These are phyloP conservation scores for Microbotryomycetes sp. DNA, from an alignment of 1,284 basidiomycete species.

Conservation along the genomic window DNA sequence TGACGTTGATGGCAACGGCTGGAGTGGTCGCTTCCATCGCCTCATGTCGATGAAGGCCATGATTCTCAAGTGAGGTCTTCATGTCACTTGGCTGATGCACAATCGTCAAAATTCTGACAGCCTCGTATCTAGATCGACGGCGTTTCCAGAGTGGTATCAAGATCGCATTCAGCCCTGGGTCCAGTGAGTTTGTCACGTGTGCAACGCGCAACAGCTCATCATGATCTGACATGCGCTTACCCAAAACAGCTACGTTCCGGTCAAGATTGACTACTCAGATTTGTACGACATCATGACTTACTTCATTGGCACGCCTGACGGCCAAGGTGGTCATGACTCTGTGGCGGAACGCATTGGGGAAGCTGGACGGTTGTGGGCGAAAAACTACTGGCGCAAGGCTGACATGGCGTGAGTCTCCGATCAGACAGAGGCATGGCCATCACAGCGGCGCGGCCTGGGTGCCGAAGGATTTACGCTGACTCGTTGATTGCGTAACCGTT, in stretches of 20 bases:
- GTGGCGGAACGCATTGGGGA: slow-evolving; percentile 54
- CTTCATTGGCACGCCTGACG: slow-evolving; percentile 44
- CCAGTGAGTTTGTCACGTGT: slow-evolving; percentile 34
- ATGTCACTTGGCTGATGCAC: too few relatives aligned
- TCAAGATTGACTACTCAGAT: slow-evolving; percentile 47
- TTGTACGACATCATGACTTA: slow-evolving; percentile 48
- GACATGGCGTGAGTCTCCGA: slow-evolving; percentile 52
- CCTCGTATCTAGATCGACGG: slow-evolving; percentile 24
- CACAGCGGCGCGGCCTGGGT: background rate
- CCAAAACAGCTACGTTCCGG: slow-evolving; percentile 43
- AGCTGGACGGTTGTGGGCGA: slow-evolving; percentile 56
- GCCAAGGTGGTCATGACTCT: slow-evolving; percentile 51
- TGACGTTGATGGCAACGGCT: slow-evolving; percentile 49
- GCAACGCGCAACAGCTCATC: background rate
- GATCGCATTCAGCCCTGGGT: slow-evolving; percentile 45
- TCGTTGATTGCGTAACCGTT: background rate
- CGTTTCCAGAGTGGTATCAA: slow-evolving; percentile 46
- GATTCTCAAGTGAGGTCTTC: slow-evolving; percentile 47
- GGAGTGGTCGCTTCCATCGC: slow-evolving; percentile 41
- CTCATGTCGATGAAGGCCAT: slow-evolving; percentile 47
- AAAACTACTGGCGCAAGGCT: slow-evolving; percentile 56
- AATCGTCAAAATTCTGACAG: too few relatives aligned
- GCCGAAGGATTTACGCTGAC: background rate
- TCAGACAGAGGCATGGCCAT: too few relatives aligned
- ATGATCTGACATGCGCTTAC: slow-evolving; percentile 1